phyloP scores from a whole-genome alignment of 2,329 filamentous ascomycete species.

The Aplosporella prunicola region DNA sequence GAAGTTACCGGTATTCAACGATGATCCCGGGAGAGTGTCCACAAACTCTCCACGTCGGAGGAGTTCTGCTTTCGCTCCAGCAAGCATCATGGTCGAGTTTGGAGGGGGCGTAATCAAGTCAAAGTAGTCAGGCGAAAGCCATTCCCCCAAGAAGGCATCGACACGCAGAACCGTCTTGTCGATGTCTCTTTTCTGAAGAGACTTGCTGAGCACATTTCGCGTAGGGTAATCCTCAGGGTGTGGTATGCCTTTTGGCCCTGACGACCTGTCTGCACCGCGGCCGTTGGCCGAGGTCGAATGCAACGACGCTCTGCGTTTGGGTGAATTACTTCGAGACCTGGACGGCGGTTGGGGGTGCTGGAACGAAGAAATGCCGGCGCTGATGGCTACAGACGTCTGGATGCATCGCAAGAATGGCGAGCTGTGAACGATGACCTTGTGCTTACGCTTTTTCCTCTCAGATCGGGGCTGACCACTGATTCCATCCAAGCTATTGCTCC shows the following conservation, averaged over 20 bases:
- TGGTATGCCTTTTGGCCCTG: slow-evolving; percentile 22
- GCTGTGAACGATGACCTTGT: slow-evolving; percentile 77
- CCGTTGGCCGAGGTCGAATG: slow-evolving; percentile 8
- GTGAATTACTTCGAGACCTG: slow-evolving; percentile 15
- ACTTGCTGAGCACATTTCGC: slow-evolving; percentile 24
- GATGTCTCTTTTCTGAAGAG: slow-evolving; percentile 24
- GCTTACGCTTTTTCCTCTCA: slow-evolving; percentile 48
- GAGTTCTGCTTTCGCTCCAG: slow-evolving; percentile 77
- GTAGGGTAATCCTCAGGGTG: slow-evolving; percentile 30
- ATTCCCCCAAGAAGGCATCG: slow-evolving; percentile 90
- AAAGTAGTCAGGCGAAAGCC: slow-evolving; percentile 89
- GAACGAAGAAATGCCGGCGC: slow-evolving; percentile 68
- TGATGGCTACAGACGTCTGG: slow-evolving; percentile 82
- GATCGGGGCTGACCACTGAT: neutral
- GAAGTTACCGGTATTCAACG: slow-evolving; percentile 39
- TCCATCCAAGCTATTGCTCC: slow-evolving; percentile 15
- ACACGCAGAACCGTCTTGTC: slow-evolving; percentile 52
- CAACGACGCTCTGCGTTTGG: slow-evolving; percentile 5
- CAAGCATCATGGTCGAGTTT: slow-evolving; percentile 75
- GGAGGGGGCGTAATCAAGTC: slow-evolving; percentile 86
- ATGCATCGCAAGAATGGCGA: slow-evolving; percentile 92
- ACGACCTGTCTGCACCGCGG: slow-evolving; percentile 14
- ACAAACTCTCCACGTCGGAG: slow-evolving; percentile 62
- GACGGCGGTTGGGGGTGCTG: slow-evolving; percentile 27
- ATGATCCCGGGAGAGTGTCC: slow-evolving; percentile 32